Evolutionary conservation across 2,329 filamentous ascomycete genomes (phyloP), one percentile per base, ranked within the genome.

Genomic region (Penicillium vulpinum): DNA sequence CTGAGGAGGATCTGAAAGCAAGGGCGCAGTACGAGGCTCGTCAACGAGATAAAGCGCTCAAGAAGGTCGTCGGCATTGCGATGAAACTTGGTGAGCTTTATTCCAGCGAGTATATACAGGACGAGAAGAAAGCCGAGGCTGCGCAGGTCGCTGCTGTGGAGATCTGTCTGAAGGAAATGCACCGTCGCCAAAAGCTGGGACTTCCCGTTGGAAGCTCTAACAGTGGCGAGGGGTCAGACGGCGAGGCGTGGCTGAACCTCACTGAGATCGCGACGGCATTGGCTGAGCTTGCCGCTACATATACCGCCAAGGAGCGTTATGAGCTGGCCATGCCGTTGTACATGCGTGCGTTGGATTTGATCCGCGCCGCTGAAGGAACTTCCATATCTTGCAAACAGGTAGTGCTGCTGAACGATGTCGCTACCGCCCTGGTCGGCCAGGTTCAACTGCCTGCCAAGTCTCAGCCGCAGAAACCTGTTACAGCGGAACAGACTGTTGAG

Each of bases 11-110:
- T 38, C 35, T 64, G 54, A 62, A 67, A 50, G 64, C 67, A 33
- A 29, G 59, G 33, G 68, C 69, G 33, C 61, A 70, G 13, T 68
- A 62, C 15, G 71, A 73, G 54, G 66, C 68, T 47, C 73, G 73
- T 3, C 78, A 81, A 64, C 75, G 89, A 38, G 88, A 85, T 39
- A 85, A 86, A 48, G 77, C 95, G 5, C 77, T 96, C 54, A 86
- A 84, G 60, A 92, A 89, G 71, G 83, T 87, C 3, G 84, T 96
- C 36, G 86, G 85, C 21, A 87, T 93, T 36, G 86, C 86, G 64
- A 85, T 94, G 54, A 96, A 96, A 77, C 81, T 97, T 7, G 92
- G 89, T 31, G 88, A 92, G 66, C 78, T 97, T 9, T 96, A 96
- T 73, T 82, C 87, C 5, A 86, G 88, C 58, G 85, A 90, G 52